phyloP scores from a whole-genome alignment of 2,329 filamentous ascomycete species.

The Cladosporium sp. region DNA sequence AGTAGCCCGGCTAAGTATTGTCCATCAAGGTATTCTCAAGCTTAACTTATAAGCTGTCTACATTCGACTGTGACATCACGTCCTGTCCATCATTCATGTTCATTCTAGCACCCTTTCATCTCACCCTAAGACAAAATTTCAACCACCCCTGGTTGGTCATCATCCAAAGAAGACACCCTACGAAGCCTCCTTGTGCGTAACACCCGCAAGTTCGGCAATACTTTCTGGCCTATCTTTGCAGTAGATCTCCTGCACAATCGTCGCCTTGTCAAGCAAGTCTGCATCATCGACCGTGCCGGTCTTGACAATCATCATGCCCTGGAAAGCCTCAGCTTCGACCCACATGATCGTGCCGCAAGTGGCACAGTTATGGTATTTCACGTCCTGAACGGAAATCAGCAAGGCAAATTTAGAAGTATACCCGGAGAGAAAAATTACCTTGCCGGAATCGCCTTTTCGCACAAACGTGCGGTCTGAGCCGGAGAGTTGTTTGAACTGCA shows the following conservation, averaged over 20 bases:
- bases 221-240: slow-evolving; percentile 28
- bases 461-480: slow-evolving; percentile 23
- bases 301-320: slow-evolving; percentile 28
- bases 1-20: too few species aligned
- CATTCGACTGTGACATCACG: too few species aligned
- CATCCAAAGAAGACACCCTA: neutral
- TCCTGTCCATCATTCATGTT: too few species aligned
- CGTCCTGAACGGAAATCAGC: slow-evolving; percentile 1
- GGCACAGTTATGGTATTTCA: slow-evolving; percentile 28
- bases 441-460: slow-evolving; percentile 23
- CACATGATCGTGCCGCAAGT: slow-evolving; percentile 29
- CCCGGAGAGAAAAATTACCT: slow-evolving; percentile 16
- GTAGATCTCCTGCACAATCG: slow-evolving; percentile 28
- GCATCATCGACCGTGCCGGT: slow-evolving; percentile 30
- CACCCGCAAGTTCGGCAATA: slow-evolving; percentile 21
- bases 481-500: slow-evolving; percentile 27
- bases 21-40: too few species aligned
- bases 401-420: slow-evolving; percentile 17
- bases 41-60: too few species aligned
- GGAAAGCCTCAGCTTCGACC: slow-evolving; percentile 23
- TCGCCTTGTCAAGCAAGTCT: slow-evolving; percentile 18
- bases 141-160: neutral
- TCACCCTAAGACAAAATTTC: too few species aligned
- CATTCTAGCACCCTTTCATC: too few species aligned
- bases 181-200: slow-evolving; percentile 24